Conservation (phyloP, 352 stramenopile species). For the Globisporangium paddicum region DNA sequence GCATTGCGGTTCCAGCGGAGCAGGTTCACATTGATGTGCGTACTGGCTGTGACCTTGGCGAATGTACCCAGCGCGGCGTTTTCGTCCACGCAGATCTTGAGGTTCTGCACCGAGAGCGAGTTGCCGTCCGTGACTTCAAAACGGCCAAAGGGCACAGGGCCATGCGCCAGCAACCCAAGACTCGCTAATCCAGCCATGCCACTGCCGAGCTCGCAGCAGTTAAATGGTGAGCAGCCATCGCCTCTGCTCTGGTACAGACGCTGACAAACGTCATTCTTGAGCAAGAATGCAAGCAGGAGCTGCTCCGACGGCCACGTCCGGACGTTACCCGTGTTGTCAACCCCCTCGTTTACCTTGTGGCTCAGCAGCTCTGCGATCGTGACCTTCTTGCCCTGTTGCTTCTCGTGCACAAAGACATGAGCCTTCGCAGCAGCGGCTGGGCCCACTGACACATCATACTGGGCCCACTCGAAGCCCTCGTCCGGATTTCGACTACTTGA, state of each 20-base stretch:
- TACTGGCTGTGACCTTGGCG: neutral
- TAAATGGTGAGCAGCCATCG: constrained; percentile 14
- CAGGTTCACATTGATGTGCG: constrained; percentile 28
- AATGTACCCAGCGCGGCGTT: constrained; percentile 34
- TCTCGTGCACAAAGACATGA: constrained; percentile 62
- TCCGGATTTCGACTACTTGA: constrained; percentile 12
- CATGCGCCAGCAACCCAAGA: constrained; percentile 55
- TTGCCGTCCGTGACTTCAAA: constrained; percentile 81
- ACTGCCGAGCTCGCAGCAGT: constrained; percentile 65
- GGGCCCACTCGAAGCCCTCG: constrained; percentile 43
- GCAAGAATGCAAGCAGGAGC: constrained; percentile 60
- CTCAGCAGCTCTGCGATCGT: constrained; percentile 64
- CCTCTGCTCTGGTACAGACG: constrained; percentile 15
- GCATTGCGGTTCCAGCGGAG: constrained; percentile 63
- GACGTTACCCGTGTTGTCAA: constrained; percentile 89
- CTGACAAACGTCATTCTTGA: constrained; percentile 33
- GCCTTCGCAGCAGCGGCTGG: neutral
- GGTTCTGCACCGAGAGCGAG: constrained; percentile 54
- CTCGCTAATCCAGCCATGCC: constrained; percentile 76
- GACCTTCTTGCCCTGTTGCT: constrained; percentile 49
- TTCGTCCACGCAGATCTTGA: constrained; percentile 52
- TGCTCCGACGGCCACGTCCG: constrained; percentile 81
- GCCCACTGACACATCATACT: constrained; percentile 28
- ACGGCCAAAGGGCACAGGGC: constrained; percentile 25
- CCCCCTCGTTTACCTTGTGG: constrained; percentile 68